phyloP scores from a whole-genome alignment of 2,329 filamentous ascomycete species.

The Exophiala calicioides region DNA sequence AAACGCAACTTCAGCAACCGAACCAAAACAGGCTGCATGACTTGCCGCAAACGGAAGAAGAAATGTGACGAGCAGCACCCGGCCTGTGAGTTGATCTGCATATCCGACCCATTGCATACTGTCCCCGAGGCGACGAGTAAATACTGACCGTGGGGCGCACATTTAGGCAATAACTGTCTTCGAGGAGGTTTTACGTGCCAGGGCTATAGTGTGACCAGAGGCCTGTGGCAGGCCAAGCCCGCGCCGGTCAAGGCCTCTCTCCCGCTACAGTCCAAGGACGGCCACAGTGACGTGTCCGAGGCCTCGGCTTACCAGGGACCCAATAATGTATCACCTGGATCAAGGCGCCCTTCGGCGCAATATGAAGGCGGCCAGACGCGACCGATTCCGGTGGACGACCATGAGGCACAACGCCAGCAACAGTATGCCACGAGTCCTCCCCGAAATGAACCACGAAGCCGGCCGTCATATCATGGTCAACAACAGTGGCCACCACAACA shows the following conservation, averaged over 20 bases:
- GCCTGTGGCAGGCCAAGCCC: constrained; percentile 71
- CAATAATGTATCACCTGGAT: constrained; percentile 12
- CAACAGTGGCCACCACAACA: constrained; percentile 26
- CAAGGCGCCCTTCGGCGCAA: constrained; percentile 31
- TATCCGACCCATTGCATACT: constrained; percentile 17
- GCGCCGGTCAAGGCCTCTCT: constrained; percentile 68
- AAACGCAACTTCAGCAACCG: constrained; percentile 78
- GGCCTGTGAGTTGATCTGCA: constrained; percentile 65
- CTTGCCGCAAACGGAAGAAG: constrained; percentile 90
- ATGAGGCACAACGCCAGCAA: constrained; percentile 45
- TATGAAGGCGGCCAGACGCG: constrained; percentile 47
- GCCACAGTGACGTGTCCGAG: constrained; percentile 43
- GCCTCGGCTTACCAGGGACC: constrained; percentile 14
- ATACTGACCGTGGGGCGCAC: constrained; percentile 9
- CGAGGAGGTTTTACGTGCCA: constrained; percentile 88
- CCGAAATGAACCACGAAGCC: constrained; percentile 28
- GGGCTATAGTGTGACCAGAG: constrained; percentile 76
- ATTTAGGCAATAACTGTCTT: constrained; percentile 78
- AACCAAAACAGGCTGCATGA: constrained; percentile 94
- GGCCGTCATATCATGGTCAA: constrained; percentile 23
- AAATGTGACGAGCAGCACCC: constrained; percentile 96
- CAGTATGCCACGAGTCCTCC: constrained; percentile 46
- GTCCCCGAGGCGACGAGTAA: too few species aligned
- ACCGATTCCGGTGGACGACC: constrained; percentile 36
- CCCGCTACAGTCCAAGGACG: constrained; percentile 81